These are phyloP conservation scores for Colletotrichum coccodes DNA, from an alignment of 2,329 filamentous ascomycete species.

Conservation along the genomic window DNA sequence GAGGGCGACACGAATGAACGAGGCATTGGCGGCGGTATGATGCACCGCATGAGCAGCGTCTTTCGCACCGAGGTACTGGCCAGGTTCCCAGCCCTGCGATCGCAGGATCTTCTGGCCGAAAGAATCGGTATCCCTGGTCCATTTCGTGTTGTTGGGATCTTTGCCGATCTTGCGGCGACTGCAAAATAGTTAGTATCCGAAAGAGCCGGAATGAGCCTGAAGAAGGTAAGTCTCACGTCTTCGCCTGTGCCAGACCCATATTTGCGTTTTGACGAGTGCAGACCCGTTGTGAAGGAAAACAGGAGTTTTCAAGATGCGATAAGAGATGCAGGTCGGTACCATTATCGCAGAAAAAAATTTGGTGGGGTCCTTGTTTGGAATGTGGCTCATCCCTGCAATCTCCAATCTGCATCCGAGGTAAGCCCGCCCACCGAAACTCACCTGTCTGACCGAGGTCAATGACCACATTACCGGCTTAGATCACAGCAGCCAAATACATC, in stretches of 20 bases:
- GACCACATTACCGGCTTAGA: neutral
- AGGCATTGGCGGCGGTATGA: constrained; percentile 83
- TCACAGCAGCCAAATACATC: neutral
- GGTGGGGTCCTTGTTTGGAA: constrained; percentile 23
- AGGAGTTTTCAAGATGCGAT: constrained; percentile 27
- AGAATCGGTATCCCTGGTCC: constrained; percentile 82
- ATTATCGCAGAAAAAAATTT: constrained; percentile 34
- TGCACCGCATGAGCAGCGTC: constrained; percentile 79
- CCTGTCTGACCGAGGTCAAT: neutral
- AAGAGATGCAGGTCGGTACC: constrained; percentile 9
- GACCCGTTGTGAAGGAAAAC: constrained; percentile 12
- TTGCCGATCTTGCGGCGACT: constrained; percentile 77
- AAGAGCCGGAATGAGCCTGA: neutral
- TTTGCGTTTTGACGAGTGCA: constrained; percentile 25
- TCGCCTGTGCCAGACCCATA: constrained; percentile 33
- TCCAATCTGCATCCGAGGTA: constrained; percentile 1
- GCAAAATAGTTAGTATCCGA: constrained; percentile 3
- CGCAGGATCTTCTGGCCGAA: constrained; percentile 93
- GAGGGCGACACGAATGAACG: constrained; percentile 84
- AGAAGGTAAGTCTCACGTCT: constrained; percentile 8
- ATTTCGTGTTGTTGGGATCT: constrained; percentile 96
- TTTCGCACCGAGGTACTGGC: constrained; percentile 81
- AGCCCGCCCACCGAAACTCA: neutral
- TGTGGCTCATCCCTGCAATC: constrained; percentile 17
- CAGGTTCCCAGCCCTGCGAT: constrained; percentile 90